Conservation (phyloP, 345 rosid genomes). For the Aquilaria sinensis region DNA sequence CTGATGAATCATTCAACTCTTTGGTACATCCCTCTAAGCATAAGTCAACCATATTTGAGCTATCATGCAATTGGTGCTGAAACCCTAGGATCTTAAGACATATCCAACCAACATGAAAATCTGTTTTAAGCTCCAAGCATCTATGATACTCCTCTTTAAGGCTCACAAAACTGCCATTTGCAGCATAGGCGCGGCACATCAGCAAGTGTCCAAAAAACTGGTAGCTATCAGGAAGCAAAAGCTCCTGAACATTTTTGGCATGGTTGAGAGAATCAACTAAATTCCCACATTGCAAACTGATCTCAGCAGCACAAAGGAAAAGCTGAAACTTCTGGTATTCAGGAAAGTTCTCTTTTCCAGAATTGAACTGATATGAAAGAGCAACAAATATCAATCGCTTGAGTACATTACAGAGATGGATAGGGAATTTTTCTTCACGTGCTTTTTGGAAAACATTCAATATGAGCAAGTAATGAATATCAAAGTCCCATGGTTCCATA, state of each 20-base stretch:
- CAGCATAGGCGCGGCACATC: slow-evolving; percentile 77
- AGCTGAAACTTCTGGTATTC: slow-evolving; percentile 77
- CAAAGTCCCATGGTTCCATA: slow-evolving; percentile 80
- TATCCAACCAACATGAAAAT: slow-evolving; percentile 66
- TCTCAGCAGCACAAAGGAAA: slow-evolving; percentile 82
- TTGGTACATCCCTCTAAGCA: slow-evolving; percentile 41
- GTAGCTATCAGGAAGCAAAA: slow-evolving; percentile 52
- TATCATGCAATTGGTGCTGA: slow-evolving; percentile 45
- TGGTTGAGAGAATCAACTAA: slow-evolving; percentile 31
- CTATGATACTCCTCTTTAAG: slow-evolving; percentile 48
- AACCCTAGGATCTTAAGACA: slow-evolving; percentile 67
- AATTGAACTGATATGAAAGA: slow-evolving; percentile 47
- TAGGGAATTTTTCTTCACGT: slow-evolving; percentile 81
- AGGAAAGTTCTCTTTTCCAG: slow-evolving; percentile 20
- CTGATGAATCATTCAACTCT: slow-evolving; percentile 36
- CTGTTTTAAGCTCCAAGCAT: slow-evolving; percentile 80
- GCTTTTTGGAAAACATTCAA: slow-evolving; percentile 82
- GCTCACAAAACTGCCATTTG: slow-evolving; percentile 32
- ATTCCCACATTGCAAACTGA: slow-evolving; percentile 56
- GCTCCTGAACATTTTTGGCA: slow-evolving; percentile 54
- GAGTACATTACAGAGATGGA: slow-evolving; percentile 41
- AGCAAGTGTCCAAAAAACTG: slow-evolving; percentile 70
- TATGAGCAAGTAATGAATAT: slow-evolving; percentile 58
- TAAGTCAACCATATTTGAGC: slow-evolving; percentile 38
- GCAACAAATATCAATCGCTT: slow-evolving; percentile 47